phyloP scores from a whole-genome alignment of 495 filamentous ascomycete genomes.

The Daldinia concentrica region DNA sequence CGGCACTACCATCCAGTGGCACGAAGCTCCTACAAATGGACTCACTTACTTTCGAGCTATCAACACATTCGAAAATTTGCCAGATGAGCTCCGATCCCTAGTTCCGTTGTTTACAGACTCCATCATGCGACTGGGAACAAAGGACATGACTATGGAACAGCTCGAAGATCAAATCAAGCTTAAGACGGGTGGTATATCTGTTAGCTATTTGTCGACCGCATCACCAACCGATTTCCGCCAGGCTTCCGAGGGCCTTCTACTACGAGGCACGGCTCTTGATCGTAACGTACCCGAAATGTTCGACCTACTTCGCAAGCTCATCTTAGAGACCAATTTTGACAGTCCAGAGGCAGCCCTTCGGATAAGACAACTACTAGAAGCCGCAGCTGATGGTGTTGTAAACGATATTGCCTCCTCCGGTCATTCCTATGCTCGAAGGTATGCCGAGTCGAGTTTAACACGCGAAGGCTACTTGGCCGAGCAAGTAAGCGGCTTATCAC shows the following conservation, averaged over 20 bases:
- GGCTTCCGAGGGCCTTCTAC: slow-evolving; percentile 80
- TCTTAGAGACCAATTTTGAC: slow-evolving; percentile 89
- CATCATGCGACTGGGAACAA: slow-evolving; percentile 91
- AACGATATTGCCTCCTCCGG: slow-evolving; percentile 89
- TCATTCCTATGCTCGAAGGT: slow-evolving; percentile 82
- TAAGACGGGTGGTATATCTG: slow-evolving; percentile 91
- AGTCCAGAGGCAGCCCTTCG: slow-evolving; percentile 79
- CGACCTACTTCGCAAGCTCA: slow-evolving; percentile 78
- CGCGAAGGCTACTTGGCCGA: slow-evolving; percentile 74
- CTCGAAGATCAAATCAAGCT: slow-evolving; percentile 94
- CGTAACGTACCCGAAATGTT: slow-evolving; percentile 91
- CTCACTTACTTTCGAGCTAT: slow-evolving; percentile 95
- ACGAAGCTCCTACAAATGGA: slow-evolving; percentile 91
- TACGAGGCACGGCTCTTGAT: slow-evolving; percentile 87
- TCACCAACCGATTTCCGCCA: slow-evolving; percentile 74
- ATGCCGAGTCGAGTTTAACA: slow-evolving; percentile 81
- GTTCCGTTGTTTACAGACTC: slow-evolving; percentile 92
- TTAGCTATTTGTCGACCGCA: slow-evolving; percentile 78
- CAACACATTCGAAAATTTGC: slow-evolving; percentile 79
- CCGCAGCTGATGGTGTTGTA: slow-evolving; percentile 86
- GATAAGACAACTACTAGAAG: slow-evolving; percentile 85
- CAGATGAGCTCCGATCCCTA: slow-evolving; percentile 82
- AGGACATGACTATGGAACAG: slow-evolving; percentile 88
- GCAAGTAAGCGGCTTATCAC: slow-evolving; percentile 84
- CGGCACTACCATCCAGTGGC: slow-evolving; percentile 82